Base-by-base conservation (phyloP, 352 stramenopile species). In the Pythium volutum region DNA sequence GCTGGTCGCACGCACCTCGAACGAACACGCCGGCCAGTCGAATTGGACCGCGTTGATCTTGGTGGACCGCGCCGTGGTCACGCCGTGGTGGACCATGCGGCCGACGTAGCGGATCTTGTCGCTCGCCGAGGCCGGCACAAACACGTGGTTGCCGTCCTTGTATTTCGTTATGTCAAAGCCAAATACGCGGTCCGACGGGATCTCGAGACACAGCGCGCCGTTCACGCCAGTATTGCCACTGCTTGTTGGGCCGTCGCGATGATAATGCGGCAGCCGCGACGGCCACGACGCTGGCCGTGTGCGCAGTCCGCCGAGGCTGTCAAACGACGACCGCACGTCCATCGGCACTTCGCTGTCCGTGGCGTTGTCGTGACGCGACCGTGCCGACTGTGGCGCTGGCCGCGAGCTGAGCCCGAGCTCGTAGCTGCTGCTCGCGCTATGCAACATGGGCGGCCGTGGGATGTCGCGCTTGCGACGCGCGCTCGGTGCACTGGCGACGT, bases 31-130 rank as follows among this genome's bases (percentile, higher is more conserved):
- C 0, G 84, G 71, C 86, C 86, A 95, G 69, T 95, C 86, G 61
- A 95, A 95, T 61, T 95, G 84, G 71, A 91, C 84, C 15, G 77
- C 87, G 69, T 93, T 95, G 51, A 92, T 81, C 69, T 95, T 95
- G 18, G 83, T 87, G 51, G 82, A 84, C 49, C 83, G 83, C 20
- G 70, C 48, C 6, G 77, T 74, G 31, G 73, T 64, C 34, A 79
- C 66, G 25, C 81, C 84, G 67, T 93, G 81, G 70, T 91, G 79
- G 55, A 95, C 60, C 66, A 93, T 70, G 3, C 86, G 71, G 0
- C 86, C 86, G 12, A 74, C 81, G 69, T 91, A 91, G 31, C 77
- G 74, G 59, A 95, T 91, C 41, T 85, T 75, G 59, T 95, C 84
- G 26, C 65, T 38, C 27, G 76, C 83, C 34, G 81, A 87, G n/a